phyloP scores from a whole-genome alignment of 2,329 filamentous ascomycete species.

The Cytospora leucostoma region DNA sequence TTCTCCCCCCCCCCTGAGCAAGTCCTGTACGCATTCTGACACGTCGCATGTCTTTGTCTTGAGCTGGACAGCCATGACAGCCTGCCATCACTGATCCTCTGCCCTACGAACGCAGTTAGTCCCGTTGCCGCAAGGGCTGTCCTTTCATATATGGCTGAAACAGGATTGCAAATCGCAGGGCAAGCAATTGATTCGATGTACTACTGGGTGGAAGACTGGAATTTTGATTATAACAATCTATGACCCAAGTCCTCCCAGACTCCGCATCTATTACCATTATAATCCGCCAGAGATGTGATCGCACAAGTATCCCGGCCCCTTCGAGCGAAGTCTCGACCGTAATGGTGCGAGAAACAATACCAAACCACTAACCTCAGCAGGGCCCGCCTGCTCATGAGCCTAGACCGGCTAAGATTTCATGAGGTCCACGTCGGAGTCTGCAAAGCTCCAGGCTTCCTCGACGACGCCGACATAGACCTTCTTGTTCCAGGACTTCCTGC shows the following conservation, averaged over 20 bases:
- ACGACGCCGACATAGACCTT: neutral
- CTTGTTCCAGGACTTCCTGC: neutral
- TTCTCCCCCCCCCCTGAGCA: too few species aligned
- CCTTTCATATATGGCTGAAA: too few species aligned
- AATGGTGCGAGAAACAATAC: neutral
- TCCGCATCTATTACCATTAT: neutral
- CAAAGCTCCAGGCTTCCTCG: neutral
- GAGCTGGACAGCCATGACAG: too few species aligned
- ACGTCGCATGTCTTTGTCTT: too few species aligned
- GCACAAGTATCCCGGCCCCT: neutral
- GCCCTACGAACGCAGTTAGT: too few species aligned
- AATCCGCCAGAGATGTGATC: neutral
- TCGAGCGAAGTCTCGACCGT: neutral
- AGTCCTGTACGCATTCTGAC: too few species aligned
- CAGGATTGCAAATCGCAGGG: too few species aligned
- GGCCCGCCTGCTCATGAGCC: neutral
- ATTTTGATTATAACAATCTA: neutral
- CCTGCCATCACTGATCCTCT: too few species aligned
- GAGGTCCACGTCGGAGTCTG: neutral
- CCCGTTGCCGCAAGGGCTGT: too few species aligned
- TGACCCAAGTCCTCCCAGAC: neutral
- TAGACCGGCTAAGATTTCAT: neutral
- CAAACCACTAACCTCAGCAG: neutral
- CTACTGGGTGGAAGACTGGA: neutral
- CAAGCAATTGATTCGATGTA: neutral